Evolutionary conservation across 805 yeast species (phyloP).

Genomic region (Candida palmyrensis): DNA sequence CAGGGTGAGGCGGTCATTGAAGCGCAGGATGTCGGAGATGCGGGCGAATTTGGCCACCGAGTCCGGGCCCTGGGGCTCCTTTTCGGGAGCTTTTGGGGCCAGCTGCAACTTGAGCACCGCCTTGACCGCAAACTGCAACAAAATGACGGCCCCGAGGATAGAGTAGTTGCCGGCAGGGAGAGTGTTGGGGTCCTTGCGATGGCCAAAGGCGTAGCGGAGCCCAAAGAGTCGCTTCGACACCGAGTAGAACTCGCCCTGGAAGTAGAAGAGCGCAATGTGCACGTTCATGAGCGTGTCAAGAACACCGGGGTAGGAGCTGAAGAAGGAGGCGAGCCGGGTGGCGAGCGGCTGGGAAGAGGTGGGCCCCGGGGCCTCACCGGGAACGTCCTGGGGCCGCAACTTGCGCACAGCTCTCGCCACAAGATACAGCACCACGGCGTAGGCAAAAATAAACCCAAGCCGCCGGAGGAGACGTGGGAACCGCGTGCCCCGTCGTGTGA

Average conservation of each 20-base stretch:
- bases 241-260: constrained; percentile 77
- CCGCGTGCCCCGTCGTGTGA: constrained; percentile 44
- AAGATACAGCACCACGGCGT: constrained; percentile 59
- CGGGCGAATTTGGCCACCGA: not conserved
- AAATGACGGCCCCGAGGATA: constrained; percentile 59
- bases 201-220: constrained; percentile 72
- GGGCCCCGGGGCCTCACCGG: no score
- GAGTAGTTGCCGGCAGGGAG: constrained; percentile 62
- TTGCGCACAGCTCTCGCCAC: constrained; percentile 26
- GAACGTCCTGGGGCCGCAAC: constrained; percentile 14
- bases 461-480: constrained; percentile 45
- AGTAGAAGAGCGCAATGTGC: constrained; percentile 79
- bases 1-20: not conserved
- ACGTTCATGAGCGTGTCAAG: constrained; percentile 55
- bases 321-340: constrained; percentile 12
- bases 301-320: constrained; percentile 40
- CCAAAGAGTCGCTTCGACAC: constrained; percentile 75
- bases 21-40: not conserved
- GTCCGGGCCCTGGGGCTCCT: not conserved
- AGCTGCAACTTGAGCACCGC: constrained; percentile 17
- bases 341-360: no score
- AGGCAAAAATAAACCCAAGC: constrained; percentile 54
- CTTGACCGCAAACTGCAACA: constrained; percentile 49
- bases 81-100: not conserved
- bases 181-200: constrained; percentile 40